These are phyloP conservation scores for Rhododendron williamsianum DNA, from an alignment of 148 eudicot genomes.

Conservation along the genomic window DNA sequence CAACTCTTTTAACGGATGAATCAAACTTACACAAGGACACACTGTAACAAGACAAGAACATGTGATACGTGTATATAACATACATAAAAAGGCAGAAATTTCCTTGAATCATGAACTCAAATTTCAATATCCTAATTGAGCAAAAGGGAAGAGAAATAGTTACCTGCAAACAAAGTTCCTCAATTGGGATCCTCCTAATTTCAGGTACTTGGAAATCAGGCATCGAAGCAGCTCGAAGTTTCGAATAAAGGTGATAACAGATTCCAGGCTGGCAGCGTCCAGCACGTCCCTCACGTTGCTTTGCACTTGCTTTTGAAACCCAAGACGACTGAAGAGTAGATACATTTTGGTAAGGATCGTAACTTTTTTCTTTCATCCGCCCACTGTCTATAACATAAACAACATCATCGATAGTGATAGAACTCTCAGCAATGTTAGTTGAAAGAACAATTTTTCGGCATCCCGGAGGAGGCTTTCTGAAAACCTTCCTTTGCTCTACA, in stretches of 20 bases:
- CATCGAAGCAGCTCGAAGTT: conserved; percentile 59
- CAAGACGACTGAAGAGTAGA: conserved; percentile 89
- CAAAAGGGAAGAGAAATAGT: conserved; percentile 8
- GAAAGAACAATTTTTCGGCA: conserved; percentile 93
- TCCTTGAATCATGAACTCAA: background rate
- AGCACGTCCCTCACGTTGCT: conserved; percentile 99
- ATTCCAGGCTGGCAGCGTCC: conserved; percentile 97
- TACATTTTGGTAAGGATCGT: conserved; percentile 84
- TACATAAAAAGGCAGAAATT: background rate
- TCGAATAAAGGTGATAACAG: conserved; percentile 89
- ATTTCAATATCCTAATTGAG: background rate
- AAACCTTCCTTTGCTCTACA: conserved; percentile 79
- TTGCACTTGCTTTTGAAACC: conserved; percentile 93
- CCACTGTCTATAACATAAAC: conserved; percentile 93
- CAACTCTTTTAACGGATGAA: background rate
- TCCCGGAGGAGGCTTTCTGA: conserved; percentile 58
- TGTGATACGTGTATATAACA: no score
- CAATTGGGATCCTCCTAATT: conserved; percentile 78
- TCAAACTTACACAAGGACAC: background rate
- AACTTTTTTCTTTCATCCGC: conserved; percentile 89
- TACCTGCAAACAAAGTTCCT: conserved; percentile 98
- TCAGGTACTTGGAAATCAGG: conserved; percentile 89
- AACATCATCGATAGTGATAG: conserved; percentile 91
- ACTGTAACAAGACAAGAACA: background rate
- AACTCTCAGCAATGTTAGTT: conserved; percentile 91